These are phyloP conservation scores for Zychaea mexicana DNA, from an alignment of 371 early-diverging fungal species.

Conservation along the genomic window DNA sequence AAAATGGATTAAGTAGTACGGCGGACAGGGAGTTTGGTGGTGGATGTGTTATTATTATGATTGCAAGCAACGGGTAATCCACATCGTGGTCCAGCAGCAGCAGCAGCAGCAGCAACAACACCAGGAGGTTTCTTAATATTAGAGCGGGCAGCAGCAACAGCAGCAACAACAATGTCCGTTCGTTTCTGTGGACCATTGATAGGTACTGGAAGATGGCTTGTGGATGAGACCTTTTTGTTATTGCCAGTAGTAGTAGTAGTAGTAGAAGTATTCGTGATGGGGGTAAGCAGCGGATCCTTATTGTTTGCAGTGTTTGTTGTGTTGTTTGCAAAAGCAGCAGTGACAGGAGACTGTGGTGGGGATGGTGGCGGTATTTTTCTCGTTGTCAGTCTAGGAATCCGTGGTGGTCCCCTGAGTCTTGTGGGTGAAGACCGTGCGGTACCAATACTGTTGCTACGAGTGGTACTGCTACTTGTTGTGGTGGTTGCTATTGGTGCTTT, in stretches of 20 bases:
- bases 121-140: too few relatives aligned
- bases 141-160: too few relatives aligned
- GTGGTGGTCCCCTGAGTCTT: not conserved
- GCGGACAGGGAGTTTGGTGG: not conserved
- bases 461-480: not conserved
- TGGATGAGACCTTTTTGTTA: not conserved
- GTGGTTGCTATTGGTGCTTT: not conserved
- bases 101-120: too few relatives aligned
- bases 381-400: not conserved
- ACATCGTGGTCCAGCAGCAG: too few relatives aligned
- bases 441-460: not conserved
- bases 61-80: not conserved
- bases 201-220: not conserved
- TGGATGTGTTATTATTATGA: too few relatives aligned
- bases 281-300: not conserved
- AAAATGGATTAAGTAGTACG: not conserved
- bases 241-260: not conserved
- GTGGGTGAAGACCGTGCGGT: not conserved
- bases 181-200: not conserved
- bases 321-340: not conserved
- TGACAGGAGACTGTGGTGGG: not conserved
- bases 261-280: not conserved
- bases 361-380: not conserved
- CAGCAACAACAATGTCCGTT: too few relatives aligned
- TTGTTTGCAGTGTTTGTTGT: not conserved